Evolutionary conservation across 768 basidiomycete species (phyloP).

Genomic region (Hirschioporus abietinus): DNA sequence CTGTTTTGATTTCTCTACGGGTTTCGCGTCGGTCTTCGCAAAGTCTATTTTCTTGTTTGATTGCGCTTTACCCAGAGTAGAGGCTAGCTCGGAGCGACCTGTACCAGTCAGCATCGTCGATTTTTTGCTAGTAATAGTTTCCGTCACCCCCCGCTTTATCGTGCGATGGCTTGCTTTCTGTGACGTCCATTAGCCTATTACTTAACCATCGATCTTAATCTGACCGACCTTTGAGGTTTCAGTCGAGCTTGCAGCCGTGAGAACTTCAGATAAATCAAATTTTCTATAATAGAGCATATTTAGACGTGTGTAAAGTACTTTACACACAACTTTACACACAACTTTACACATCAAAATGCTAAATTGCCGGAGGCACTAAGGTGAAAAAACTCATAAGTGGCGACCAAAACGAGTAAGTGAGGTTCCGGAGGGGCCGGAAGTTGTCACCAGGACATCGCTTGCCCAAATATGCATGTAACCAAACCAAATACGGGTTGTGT

Average conservation of each 20-base stretch:
- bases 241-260: not conserved
- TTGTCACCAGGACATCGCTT: too few species aligned
- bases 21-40: constrained; percentile 5
- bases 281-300: not conserved
- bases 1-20: constrained; percentile 7
- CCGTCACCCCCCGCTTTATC: too few species aligned
- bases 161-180: not conserved
- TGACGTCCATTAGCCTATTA: not conserved
- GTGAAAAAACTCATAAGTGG: too few species aligned
- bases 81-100: not conserved
- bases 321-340: too few species aligned
- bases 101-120: not conserved
- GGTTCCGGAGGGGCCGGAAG: too few species aligned
- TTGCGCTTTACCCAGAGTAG: not conserved
- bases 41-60: not conserved
- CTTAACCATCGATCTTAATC: not conserved
- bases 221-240: not conserved
- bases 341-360: too few species aligned
- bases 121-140: not conserved
- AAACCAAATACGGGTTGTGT: too few species aligned
- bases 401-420: too few species aligned
- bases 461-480: too few species aligned
- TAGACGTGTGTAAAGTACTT: too few species aligned
- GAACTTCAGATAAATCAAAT: not conserved
- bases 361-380: too few species aligned